Conservation (phyloP, 2,329 filamentous ascomycete genomes). For the Rutstroemia sp. region DNA sequence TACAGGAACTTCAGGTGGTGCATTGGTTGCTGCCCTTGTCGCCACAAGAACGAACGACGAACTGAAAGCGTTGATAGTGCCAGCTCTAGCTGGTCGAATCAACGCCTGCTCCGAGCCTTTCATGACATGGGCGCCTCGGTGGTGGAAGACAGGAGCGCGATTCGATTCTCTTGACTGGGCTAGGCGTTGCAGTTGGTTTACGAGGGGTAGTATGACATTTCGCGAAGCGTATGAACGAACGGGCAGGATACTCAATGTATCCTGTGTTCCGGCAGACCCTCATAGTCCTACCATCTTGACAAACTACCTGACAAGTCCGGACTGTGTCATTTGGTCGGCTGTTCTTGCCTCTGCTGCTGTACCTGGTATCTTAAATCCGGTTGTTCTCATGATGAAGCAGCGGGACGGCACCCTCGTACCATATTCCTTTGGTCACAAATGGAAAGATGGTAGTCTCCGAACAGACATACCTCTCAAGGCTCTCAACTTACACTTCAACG, state of each 20-base stretch:
- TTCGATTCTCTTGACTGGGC: slow-evolving; percentile 96
- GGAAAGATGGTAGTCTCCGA: slow-evolving; percentile 92
- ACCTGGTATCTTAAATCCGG: slow-evolving; percentile 89
- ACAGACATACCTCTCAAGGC: slow-evolving; percentile 95
- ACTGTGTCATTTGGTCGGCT: slow-evolving; percentile 98
- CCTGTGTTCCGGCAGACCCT: slow-evolving; percentile 90
- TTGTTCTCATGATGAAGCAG: slow-evolving; percentile 87
- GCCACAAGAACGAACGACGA: slow-evolving; percentile 90
- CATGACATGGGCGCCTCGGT: slow-evolving; percentile 68
- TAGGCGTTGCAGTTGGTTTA: slow-evolving; percentile 78
- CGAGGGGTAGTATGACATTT: slow-evolving; percentile 85
- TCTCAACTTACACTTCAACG: slow-evolving; percentile 94
- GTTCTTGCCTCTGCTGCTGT: slow-evolving; percentile 92
- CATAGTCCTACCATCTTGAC: slow-evolving; percentile 84
- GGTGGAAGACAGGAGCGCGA: slow-evolving; percentile 87
- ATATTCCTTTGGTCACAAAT: slow-evolving; percentile 97
- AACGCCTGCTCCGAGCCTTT: slow-evolving; percentile 54
- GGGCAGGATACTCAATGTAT: slow-evolving; percentile 89
- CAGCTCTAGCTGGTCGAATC: slow-evolving; percentile 15
- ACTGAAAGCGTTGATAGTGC: slow-evolving; percentile 65
- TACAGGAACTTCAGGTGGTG: slow-evolving; percentile 91
- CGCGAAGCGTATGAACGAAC: slow-evolving; percentile 90
- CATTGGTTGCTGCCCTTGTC: slow-evolving; percentile 78
- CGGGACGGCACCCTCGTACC: slow-evolving; percentile 70
- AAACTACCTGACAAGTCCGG: slow-evolving; percentile 90